Base-by-base conservation (phyloP, 202 grass and related monocot species). In the Zoysia matrella region DNA sequence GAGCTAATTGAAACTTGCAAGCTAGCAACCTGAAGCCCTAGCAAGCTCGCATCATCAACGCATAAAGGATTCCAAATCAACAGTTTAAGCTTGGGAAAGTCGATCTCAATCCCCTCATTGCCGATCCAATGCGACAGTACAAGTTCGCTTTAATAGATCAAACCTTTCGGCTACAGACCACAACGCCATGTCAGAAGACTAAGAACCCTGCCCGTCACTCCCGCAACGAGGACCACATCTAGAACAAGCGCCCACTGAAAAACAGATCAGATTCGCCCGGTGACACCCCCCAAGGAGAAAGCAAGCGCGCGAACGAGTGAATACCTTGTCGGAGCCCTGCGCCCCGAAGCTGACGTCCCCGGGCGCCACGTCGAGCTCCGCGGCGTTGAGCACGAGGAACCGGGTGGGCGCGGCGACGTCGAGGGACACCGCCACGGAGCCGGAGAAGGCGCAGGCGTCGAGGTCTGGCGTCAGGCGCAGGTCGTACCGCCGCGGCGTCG, bases 331-430 rank as follows among this genome's bases (percentile, higher is more conserved):
- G 47, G 78, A 81, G 43, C 65, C 80, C 18, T 60, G 65, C 12
- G 74, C 79, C 65, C 73, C 51, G 80, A 93, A 98, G 69, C 74
- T 60, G 39, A 93, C 85, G 11, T 72, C 88, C 4, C 55, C 89
- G 30, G 76, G 40, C 14, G 73, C 8, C 11, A 98, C 83, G 45
- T 72, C 69, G 42, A 98, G 86, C 22, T 98, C 95, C 3, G 92
- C 90, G 5, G 95, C 92, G 74, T 98, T 95, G 79, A 98, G 90
- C 69, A 95, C 92, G 58, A 98, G 85, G 86, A 95, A 90, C 3
- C 79, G 79, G 42, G 92, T 98, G 42, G 82, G 67, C 49, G 73
- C 80, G 49, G 77, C 3, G 44, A 98, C 89, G 60, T 60, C 82
- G 52, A 98, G 50, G 41, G 47, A 8, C 77, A 95, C 80, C 53